Evolutionary conservation across 768 basidiomycete genomes (phyloP).

Genomic region (Paxillus involutus): DNA sequence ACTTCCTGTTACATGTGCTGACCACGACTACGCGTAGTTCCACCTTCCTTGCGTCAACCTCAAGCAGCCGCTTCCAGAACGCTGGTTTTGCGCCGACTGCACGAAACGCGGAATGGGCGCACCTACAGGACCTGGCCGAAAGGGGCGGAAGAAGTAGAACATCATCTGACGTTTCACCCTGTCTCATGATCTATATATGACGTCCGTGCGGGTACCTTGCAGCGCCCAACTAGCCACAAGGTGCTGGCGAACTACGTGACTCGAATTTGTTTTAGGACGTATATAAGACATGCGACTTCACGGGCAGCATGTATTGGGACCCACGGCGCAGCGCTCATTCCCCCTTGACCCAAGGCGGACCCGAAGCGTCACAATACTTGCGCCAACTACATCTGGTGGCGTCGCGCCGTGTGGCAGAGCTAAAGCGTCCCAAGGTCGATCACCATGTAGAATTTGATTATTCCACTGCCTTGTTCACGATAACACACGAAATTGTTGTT

Average conservation of each 20-base stretch:
- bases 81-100: constrained; percentile 63
- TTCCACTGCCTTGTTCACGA: neutral
- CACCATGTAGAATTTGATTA: neutral
- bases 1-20: constrained; percentile 6
- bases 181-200: neutral
- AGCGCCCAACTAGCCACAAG: too few species aligned
- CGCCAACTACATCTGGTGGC: neutral
- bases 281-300: neutral
- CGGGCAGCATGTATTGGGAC: neutral
- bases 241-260: too few species aligned
- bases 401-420: neutral
- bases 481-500: neutral
- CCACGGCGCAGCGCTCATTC: too few species aligned
- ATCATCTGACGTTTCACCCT: neutral
- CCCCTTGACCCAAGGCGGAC: too few species aligned
- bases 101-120: constrained; percentile 36
- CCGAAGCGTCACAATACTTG: neutral
- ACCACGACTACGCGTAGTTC: constrained; percentile 41
- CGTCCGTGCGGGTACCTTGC: neutral
- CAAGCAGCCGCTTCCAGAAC: constrained; percentile 54
- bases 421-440: neutral
- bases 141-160: constrained; percentile 43
- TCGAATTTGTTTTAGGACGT: neutral
- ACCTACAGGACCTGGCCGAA: constrained; percentile 32
- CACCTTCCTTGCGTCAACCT: constrained; percentile 61